phyloP scores from a whole-genome alignment of 164 flowering plant species.

The Dillenia turbinata region DNA sequence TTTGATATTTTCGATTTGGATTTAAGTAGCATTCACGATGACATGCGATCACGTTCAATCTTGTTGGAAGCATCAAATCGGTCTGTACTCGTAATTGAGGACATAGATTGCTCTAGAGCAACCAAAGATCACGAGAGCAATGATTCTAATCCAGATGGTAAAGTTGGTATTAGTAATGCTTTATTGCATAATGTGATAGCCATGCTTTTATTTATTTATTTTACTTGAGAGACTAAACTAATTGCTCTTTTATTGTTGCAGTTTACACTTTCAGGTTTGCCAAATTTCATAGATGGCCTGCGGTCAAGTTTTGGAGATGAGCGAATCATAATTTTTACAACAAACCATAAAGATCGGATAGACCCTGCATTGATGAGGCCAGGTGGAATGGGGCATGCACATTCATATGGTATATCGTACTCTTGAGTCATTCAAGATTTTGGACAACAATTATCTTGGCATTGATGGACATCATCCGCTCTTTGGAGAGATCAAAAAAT shows the following conservation, averaged over 20 bases:
- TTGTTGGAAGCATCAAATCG: slow-evolving; percentile 25
- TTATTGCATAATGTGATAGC: no score
- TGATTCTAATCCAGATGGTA: no score
- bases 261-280: slow-evolving; percentile 39
- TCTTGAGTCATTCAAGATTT: not conserved
- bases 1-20: slow-evolving; percentile 44
- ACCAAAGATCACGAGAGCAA: not conserved
- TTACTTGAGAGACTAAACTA: no score
- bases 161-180: no score
- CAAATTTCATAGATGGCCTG: slow-evolving; percentile 39
- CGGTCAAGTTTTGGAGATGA: slow-evolving; percentile 56
- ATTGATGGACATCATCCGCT: not conserved
- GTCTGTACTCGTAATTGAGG: slow-evolving; percentile 46
- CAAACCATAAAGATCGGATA: slow-evolving; percentile 34
- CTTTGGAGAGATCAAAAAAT: slow-evolving; percentile 4
- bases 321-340: slow-evolving; percentile 39
- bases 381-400: slow-evolving; percentile 47
- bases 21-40: slow-evolving; percentile 12
- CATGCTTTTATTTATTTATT: no score
- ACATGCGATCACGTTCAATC: slow-evolving; percentile 22
- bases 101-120: slow-evolving; percentile 36
- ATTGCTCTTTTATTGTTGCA: slow-evolving; percentile 1
- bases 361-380: slow-evolving; percentile 42
- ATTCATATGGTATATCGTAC: slow-evolving; percentile 16
- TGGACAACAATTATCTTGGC: not conserved